Evolutionary conservation across 2,329 filamentous ascomycete species (phyloP).

Genomic region (Apiospora arundinis): DNA sequence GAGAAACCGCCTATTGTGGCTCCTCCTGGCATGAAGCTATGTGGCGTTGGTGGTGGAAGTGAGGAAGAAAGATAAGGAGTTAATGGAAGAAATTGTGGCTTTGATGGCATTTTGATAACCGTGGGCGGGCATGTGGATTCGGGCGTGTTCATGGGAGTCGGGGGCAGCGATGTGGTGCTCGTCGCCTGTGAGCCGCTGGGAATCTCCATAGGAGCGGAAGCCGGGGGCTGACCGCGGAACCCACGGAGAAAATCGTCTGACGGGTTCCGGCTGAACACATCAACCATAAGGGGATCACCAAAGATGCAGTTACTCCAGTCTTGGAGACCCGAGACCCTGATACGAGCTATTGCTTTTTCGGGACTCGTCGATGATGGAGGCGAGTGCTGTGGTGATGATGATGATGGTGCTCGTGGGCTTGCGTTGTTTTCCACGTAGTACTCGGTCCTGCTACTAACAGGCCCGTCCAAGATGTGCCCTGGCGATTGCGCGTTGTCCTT

Average conservation of each 20-base stretch:
- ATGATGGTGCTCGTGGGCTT: neutral
- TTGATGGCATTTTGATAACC: neutral
- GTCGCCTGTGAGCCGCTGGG: neutral
- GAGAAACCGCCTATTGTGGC: neutral
- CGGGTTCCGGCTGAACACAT: conserved; percentile 53
- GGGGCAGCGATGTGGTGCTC: neutral
- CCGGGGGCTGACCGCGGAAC: conserved; percentile 40
- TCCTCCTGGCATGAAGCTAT: neutral
- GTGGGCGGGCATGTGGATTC: neutral
- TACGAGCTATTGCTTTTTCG: conserved; percentile 22
- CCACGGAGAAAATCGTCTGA: conserved; percentile 54
- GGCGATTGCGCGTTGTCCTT: no score
- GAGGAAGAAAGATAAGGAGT: neutral
- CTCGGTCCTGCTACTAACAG: neutral
- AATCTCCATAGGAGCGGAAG: neutral
- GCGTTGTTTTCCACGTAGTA: neutral
- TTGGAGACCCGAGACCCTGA: conserved; percentile 56
- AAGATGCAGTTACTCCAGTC: conserved; percentile 67
- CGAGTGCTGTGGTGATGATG: no score
- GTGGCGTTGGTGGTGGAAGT: no score
- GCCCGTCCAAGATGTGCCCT: neutral
- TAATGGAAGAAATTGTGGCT: no score
- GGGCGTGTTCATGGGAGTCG: neutral
- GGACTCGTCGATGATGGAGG: neutral
- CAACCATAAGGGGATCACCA: conserved; percentile 63